Evolutionary conservation across 257 asterid genomes (phyloP).

Genomic region (Anisodus acutangulus): DNA sequence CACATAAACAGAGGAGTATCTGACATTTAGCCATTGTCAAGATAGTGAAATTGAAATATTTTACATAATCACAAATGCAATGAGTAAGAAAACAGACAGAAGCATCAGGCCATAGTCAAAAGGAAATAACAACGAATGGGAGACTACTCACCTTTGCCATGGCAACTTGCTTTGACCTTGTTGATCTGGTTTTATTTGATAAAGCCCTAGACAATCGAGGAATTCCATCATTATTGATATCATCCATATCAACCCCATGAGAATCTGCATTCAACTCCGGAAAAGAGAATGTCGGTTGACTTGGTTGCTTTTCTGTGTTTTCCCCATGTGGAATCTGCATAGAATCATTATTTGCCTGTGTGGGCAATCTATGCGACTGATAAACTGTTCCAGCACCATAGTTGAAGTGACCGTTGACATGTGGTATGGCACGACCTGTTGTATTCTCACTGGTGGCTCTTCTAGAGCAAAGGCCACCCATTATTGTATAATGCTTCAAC

Average conservation of each 20-base stretch:
- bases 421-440: slow-evolving; percentile 65
- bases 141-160: slow-evolving; percentile 68
- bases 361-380: slow-evolving; percentile 64
- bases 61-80: not conserved
- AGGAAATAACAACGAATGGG: slow-evolving; percentile 1
- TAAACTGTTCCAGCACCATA: slow-evolving; percentile 70
- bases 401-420: slow-evolving; percentile 71
- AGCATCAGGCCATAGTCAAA: slow-evolving; percentile 14
- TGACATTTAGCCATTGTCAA: not conserved
- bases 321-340: slow-evolving; percentile 44
- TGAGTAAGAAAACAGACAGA: not conserved
- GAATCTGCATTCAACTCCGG: slow-evolving; percentile 61
- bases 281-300: slow-evolving; percentile 67
- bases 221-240: slow-evolving; percentile 72
- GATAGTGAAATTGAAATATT: slow-evolving; percentile 11
- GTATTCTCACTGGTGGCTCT: slow-evolving; percentile 74
- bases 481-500: slow-evolving; percentile 29
- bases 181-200: slow-evolving; percentile 77
- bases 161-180: slow-evolving; percentile 85
- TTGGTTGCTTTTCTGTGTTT: slow-evolving; percentile 53
- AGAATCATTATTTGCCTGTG: slow-evolving; percentile 47
- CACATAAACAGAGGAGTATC: not conserved
- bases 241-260: slow-evolving; percentile 49
- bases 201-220: slow-evolving; percentile 83
- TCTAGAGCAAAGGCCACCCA: slow-evolving; percentile 97